Base-by-base conservation (phyloP, 2,329 filamentous ascomycete genomes). In the Scolecobasidium constrictum region DNA sequence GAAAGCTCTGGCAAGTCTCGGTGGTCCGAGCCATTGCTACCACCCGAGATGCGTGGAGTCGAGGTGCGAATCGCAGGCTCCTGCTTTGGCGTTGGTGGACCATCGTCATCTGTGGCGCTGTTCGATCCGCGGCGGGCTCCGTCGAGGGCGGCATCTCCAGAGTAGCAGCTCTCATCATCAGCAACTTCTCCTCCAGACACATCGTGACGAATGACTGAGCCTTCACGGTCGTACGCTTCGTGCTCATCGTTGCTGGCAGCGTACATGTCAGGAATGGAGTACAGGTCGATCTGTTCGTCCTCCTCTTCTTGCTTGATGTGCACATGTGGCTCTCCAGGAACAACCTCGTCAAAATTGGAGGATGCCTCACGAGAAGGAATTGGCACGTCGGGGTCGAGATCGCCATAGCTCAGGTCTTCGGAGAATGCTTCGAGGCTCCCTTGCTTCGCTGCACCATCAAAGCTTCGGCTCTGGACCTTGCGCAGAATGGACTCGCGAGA, bases 401-500 rank as follows among this genome's bases (percentile, higher is more conserved):
- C 62, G 15, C 64, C 66, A 22, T 77, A 65, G 38, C 76, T 63
- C 33, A 60, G 40, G 21, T 39, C 35, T 26, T 40, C 28, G 17
- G 37, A 40, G 19, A 43, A 35, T 13, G 33, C 23, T 20, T 47
- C 46, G 22, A 50, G 44, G 33, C 81, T 77, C 52, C 74, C 73
- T 49, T 76, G 80, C 45, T 79, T 75, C 3, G 79, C 76, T 42
- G 78, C 71, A 46, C 68, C 64, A 17, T 41, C 42, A 18, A 39
- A 41, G 13, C 20, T 35, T 47, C 61, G 66, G 58, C 60, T 85
- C 57, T 92, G 86, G 43, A 95, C 81, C 48, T 90, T 86, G 42
- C 85, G 81, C 53, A 96, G 69, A 52, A 96, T 96, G 0, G 88
- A 94, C 58, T 96, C 92, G 28, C 90, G 78, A 6, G 90, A 95